These are phyloP conservation scores for Cucumis hystrix DNA, from an alignment of 306 rosid species.

Conservation along the genomic window DNA sequence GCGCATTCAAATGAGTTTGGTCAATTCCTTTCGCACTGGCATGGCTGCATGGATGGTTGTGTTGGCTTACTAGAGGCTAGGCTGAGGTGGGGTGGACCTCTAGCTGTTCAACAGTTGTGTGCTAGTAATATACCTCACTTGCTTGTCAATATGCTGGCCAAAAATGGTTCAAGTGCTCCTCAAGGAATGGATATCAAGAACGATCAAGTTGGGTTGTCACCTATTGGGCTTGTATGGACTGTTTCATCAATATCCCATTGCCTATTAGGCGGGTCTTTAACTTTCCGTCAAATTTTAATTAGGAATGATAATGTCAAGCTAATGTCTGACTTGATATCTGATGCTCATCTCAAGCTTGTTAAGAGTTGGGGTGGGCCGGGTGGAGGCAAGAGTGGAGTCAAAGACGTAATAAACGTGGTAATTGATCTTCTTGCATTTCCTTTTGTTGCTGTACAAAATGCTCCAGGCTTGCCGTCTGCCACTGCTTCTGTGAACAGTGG, in stretches of 20 bases:
- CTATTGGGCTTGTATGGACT: slow-evolving; percentile 72
- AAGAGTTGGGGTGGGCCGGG: slow-evolving; percentile 81
- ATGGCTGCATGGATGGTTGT: slow-evolving; percentile 75
- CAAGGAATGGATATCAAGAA: slow-evolving; percentile 28
- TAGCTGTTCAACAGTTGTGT: slow-evolving; percentile 84
- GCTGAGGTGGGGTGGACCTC: slow-evolving; percentile 79
- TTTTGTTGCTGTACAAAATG: slow-evolving; percentile 81
- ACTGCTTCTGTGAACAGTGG: slow-evolving; percentile 85
- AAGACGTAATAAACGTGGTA: slow-evolving; percentile 50
- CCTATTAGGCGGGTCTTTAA: slow-evolving; percentile 62
- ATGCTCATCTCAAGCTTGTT: slow-evolving; percentile 59
- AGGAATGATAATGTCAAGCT: slow-evolving; percentile 57
- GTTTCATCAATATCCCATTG: slow-evolving; percentile 64
- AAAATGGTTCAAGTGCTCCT: slow-evolving; percentile 25
- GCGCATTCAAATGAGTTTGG: slow-evolving; percentile 18
- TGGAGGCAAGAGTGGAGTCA: slow-evolving; percentile 67
- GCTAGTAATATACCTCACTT: slow-evolving; percentile 66
- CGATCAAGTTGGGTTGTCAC: slow-evolving; percentile 69
- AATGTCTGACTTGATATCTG: slow-evolving; percentile 51
- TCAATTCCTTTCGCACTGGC: slow-evolving; percentile 63
- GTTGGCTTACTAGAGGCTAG: slow-evolving; percentile 76
- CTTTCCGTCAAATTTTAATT: slow-evolving; percentile 64
- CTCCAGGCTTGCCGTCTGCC: slow-evolving; percentile 68
- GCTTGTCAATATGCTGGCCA: slow-evolving; percentile 52
- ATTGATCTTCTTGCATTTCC: slow-evolving; percentile 88